Evolutionary conservation across 139 green algal species (phyloP).

Genomic region (Deuterostichococcus epilithicus): DNA sequence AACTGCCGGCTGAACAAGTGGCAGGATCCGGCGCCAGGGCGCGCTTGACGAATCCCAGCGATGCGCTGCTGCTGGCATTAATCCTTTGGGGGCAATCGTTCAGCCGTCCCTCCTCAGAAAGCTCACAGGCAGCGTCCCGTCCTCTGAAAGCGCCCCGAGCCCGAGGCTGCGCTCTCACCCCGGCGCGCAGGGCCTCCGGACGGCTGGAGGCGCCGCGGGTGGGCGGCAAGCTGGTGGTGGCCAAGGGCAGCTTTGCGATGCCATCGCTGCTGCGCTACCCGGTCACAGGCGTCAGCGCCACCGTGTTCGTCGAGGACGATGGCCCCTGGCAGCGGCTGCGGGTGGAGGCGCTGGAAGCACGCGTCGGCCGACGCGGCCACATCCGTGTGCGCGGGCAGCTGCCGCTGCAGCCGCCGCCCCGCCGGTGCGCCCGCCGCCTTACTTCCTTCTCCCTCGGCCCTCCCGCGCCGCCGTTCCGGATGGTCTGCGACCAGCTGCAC

Average conservation of each 20-base stretch:
- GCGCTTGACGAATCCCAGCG: too few species aligned
- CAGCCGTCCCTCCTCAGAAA: too few species aligned
- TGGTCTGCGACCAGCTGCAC: too few species aligned
- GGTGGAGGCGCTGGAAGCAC: constrained; percentile 63
- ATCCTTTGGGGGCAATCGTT: too few species aligned
- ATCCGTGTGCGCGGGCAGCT: constrained; percentile 55
- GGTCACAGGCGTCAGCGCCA: constrained; percentile 42
- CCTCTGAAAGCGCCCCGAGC: too few species aligned
- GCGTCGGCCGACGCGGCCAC: constrained; percentile 57
- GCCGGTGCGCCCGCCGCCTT: constrained; percentile 7
- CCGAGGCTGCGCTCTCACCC: constrained; percentile 38
- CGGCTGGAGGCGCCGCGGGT: constrained; percentile 29
- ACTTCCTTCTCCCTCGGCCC: too few species aligned
- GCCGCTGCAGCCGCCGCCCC: constrained; percentile 33
- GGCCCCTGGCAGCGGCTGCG: not conserved
- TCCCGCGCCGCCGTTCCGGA: too few species aligned
- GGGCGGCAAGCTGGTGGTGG: constrained; percentile 38
- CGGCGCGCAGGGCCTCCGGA: constrained; percentile 25
- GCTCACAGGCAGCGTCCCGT: too few species aligned
- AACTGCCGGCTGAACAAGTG: too few species aligned
- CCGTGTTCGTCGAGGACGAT: constrained; percentile 8
- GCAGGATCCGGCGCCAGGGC: too few species aligned
- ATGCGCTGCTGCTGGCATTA: too few species aligned
- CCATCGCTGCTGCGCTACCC: constrained; percentile 48
- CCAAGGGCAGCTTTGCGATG: constrained; percentile 44